Percentiles rank a stretch among this genome's conserved stretches.
phyloP scores from a whole-genome alignment of 805 yeast species.

The Sugiyamaella marilandica region DNA sequence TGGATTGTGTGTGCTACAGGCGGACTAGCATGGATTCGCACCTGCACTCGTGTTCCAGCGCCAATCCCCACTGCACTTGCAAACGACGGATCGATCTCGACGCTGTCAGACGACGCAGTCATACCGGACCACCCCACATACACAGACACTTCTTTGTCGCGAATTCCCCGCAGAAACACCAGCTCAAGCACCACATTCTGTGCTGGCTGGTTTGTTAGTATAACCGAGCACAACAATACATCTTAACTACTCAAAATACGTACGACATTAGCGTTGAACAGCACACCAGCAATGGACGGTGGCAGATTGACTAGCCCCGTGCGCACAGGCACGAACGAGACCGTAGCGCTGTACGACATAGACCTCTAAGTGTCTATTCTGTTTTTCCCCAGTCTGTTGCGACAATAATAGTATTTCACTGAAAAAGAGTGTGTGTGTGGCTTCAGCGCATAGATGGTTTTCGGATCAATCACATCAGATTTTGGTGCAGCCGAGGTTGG shows the following conservation, averaged over 20 bases:
- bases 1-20: conserved; percentile 58
- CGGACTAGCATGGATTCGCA: conserved; percentile 46
- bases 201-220: conserved; percentile 30
- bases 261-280: conserved; percentile 43
- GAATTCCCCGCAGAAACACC: conserved; percentile 30
- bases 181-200: conserved; percentile 56
- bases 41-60: conserved; percentile 39
- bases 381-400: no score
- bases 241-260: background rate
- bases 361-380: no score
- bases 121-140: conserved; percentile 70
- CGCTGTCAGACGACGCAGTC: conserved; percentile 31
- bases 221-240: background rate
- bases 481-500: no score
- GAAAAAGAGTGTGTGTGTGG: no score
- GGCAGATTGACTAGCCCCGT: conserved; percentile 57
- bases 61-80: conserved; percentile 48
- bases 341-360: conserved; percentile 31
- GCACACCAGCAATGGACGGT: conserved; percentile 39
- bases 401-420: no score
- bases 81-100: conserved; percentile 67
- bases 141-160: conserved; percentile 20
- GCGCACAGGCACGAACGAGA: conserved; percentile 36
- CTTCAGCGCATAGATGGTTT: no score
- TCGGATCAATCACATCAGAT: no score